Conservation (phyloP, 768 basidiomycete genomes). For the Lenzites betulinus region DNA sequence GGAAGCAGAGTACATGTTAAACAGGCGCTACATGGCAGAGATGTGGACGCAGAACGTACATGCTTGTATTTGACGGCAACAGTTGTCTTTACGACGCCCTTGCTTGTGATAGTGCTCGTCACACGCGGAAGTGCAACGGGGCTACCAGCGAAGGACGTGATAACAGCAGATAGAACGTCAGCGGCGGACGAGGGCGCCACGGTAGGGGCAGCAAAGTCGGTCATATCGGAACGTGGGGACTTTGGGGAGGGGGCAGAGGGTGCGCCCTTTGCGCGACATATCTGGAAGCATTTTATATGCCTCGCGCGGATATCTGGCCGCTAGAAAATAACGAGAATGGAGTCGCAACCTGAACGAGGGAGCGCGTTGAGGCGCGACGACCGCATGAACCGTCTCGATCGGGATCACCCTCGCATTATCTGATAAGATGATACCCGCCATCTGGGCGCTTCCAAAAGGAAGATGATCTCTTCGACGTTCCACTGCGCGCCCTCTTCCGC, state of each 20-base stretch:
- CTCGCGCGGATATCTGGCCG: not conserved
- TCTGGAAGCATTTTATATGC: not conserved
- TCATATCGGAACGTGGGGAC: not conserved
- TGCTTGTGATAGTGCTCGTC: constrained; percentile 1
- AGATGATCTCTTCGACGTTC: constrained; percentile 4
- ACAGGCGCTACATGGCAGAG: not conserved
- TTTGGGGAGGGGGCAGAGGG: not conserved
- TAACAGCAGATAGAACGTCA: not conserved
- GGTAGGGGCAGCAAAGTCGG: not conserved
- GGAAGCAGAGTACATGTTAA: not conserved
- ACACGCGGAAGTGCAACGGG: not conserved
- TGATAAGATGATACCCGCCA: constrained; percentile 9
- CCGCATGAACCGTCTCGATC: constrained; percentile 12
- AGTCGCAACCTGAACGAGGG: not conserved
- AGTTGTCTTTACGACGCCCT: not conserved
- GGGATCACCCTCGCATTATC: constrained; percentile 11
- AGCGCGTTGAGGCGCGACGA: not conserved
- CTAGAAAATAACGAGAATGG: not conserved
- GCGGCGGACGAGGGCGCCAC: not conserved
- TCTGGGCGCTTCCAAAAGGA: constrained; percentile 5
- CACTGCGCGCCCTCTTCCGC: constrained; percentile 1
- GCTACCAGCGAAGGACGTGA: not conserved
- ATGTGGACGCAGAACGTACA: not conserved
- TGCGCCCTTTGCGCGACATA: not conserved
- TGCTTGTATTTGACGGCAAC: not conserved